Evolutionary conservation across 768 basidiomycete genomes (phyloP).

Genomic region (Kwoniella botswanensis): DNA sequence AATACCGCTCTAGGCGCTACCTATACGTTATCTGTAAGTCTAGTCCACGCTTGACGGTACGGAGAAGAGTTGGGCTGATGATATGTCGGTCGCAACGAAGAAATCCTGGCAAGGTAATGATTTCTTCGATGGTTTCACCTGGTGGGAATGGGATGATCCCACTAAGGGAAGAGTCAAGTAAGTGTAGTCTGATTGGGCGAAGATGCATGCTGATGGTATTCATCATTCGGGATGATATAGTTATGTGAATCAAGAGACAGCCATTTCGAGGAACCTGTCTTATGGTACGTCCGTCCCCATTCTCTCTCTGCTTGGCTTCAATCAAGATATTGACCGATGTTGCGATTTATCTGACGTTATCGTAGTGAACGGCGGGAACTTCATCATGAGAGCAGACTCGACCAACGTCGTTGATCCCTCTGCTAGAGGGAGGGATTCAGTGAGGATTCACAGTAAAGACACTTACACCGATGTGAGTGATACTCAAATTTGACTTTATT

Average conservation of each 20-base stretch:
- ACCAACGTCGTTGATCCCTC: constrained; percentile 16
- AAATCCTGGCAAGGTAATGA: constrained; percentile 20
- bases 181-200: not conserved
- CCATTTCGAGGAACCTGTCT: constrained; percentile 10
- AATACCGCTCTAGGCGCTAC: constrained; percentile 10
- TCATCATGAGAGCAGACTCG: constrained; percentile 24
- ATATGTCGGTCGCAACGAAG: not conserved
- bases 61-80: not conserved
- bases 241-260: constrained; percentile 22
- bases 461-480: constrained; percentile 22
- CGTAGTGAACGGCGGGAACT: constrained; percentile 12
- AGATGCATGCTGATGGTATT: not conserved
- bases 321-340: too few species aligned
- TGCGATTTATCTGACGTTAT: not conserved
- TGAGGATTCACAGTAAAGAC: constrained; percentile 27
- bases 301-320: too few species aligned
- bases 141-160: constrained; percentile 26
- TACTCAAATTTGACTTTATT: not conserved
- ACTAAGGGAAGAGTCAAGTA: constrained; percentile 27
- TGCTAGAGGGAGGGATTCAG: constrained; percentile 25
- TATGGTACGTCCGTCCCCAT: constrained; percentile 6
- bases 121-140: constrained; percentile 25
- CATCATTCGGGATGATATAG: not conserved
- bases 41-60: too few species aligned
- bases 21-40: constrained; percentile 13